Evolutionary conservation across 768 basidiomycete genomes (phyloP), one percentile per base, ranked within the genome.

Genomic region (Leccinum variicolor): DNA sequence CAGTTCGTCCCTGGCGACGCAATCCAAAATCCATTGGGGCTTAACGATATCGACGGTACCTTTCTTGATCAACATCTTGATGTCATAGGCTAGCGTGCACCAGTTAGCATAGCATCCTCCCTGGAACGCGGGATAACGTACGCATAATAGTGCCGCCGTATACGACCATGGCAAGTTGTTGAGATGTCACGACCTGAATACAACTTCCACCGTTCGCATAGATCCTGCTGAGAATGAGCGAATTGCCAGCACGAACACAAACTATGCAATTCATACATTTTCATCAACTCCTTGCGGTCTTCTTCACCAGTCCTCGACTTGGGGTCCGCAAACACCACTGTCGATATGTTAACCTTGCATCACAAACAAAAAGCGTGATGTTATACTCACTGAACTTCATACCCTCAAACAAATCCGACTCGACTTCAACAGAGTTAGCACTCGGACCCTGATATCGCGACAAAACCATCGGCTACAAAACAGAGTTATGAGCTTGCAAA

Each of bases 21-120:
- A 94, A 66, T 94, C 90, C 36, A 78, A 67, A 54, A 98, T 76
- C 94, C 94, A 98, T 28, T 81, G 74, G 0, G 95, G 92, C 55
- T 81, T 85, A 58, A 96, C 74, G 51, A 96, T 84, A 61, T 92
- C 87, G 55, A 85, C 76, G 1, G 77, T 76, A 4, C 80, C 86
- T 64, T 90, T 91, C 56, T 87, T 79, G 52, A 92, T 86, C 55
- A 90, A 72, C 54, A 84, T 71, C 69, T 83, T 86, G 63, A 92
- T 76, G 63, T 89, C 85, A 64, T 86, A 88, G 0, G 87, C 89
- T 91, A 54, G 19, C 1, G 17, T 28, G 39, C 28, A 6, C n/a
- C 5, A 6, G 13, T 65, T 13, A 59, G 47, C 8, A 11, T 4
- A n/a, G 15, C 15, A 11, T 3, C 41, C 47, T 53, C 28, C 51